A percentile compares a stretch with the other conserved stretches of the same genome.
Conservation (phyloP, 768 basidiomycete genomes). For the Porphyrellus cyaneotinctus region DNA sequence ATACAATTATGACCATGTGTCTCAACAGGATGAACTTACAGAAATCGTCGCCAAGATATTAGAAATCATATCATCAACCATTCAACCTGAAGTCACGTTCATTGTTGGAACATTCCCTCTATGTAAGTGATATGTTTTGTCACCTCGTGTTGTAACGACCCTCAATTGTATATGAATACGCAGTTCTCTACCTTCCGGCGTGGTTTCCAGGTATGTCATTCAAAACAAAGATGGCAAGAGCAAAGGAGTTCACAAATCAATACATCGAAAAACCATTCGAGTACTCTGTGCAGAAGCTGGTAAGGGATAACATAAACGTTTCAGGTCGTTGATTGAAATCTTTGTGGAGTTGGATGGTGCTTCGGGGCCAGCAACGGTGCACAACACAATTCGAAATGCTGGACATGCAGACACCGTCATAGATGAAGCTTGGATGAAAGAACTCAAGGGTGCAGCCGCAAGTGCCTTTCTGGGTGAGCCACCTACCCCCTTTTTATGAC, state of each 20-base stretch:
- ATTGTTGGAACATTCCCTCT: not conserved
- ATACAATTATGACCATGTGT: not conserved
- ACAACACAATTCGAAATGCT: not conserved
- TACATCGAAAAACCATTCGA: not conserved
- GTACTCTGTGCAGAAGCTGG: not conserved
- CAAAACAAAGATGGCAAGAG: not conserved
- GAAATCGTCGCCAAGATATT: not conserved
- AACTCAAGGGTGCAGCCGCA: not conserved
- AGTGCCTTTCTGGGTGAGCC: not conserved
- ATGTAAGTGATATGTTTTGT: not conserved
- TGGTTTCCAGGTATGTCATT: conserved; percentile 1
- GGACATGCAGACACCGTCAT: not conserved
- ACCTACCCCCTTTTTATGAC: not conserved
- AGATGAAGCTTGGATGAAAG: not conserved
- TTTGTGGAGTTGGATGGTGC: not conserved
- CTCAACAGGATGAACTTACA: not conserved
- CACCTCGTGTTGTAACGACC: not conserved
- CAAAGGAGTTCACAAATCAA: not conserved
- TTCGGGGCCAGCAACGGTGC: not conserved
- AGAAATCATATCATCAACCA: not conserved
- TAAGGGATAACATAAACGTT: no score
- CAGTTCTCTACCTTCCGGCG: not conserved
- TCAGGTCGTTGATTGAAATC: not conserved
- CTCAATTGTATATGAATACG: not conserved
- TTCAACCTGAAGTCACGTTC: not conserved